These are phyloP conservation scores for Oxyria digyna DNA, from an alignment of 148 eudicot genomes.

Conservation along the genomic window DNA sequence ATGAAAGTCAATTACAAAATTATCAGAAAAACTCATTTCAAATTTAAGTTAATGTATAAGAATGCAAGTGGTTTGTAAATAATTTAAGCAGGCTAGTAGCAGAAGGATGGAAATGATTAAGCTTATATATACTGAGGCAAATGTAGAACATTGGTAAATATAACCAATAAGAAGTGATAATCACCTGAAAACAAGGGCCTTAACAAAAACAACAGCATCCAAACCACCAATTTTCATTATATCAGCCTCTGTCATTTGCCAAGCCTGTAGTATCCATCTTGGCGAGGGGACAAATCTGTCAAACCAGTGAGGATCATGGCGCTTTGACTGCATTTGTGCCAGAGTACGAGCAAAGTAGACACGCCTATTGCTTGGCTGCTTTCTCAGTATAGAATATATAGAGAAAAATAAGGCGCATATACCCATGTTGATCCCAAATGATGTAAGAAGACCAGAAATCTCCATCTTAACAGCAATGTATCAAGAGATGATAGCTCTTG, in stretches of 20 bases:
- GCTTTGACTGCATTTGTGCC: conserved; percentile 36
- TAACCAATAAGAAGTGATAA: neutral
- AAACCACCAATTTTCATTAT: conserved; percentile 64
- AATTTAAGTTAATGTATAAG: neutral
- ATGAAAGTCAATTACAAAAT: neutral
- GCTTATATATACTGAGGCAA: neutral
- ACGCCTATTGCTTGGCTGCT: conserved; percentile 63
- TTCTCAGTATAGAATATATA: conserved; percentile 75
- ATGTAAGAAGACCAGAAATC: conserved; percentile 63
- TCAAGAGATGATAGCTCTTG: neutral
- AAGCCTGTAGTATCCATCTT: conserved; percentile 85
- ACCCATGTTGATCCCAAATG: conserved; percentile 82
- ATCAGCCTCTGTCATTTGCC: conserved; percentile 72
- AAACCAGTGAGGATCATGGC: conserved; percentile 39
- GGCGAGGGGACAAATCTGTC: conserved; percentile 84
- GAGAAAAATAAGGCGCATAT: conserved; percentile 52
- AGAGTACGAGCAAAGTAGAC: conserved; percentile 77
- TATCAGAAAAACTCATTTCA: neutral
- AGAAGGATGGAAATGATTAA: neutral
- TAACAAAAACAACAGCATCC: conserved; percentile 68
- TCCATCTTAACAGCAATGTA: conserved; percentile 34
- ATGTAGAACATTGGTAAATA: neutral
- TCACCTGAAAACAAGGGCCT: conserved; percentile 70
- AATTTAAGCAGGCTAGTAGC: neutral
- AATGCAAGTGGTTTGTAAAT: neutral